A percentile compares a stretch with the other conserved stretches of the same genome.
These are phyloP conservation scores for Pleurotus sapidus DNA, from an alignment of 768 basidiomycete species.

Conservation along the genomic window DNA sequence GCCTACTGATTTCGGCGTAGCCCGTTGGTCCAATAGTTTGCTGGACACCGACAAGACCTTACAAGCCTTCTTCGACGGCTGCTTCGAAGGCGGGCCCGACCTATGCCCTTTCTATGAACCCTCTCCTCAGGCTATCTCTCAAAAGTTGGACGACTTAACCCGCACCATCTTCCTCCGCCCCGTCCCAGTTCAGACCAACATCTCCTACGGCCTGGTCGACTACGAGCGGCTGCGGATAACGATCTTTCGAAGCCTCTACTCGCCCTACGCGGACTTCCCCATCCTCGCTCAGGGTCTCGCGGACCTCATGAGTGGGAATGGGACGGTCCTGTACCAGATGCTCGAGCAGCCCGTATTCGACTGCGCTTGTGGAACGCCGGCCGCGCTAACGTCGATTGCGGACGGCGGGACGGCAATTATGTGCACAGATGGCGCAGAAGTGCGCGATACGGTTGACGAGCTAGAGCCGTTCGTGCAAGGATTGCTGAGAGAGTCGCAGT, in stretches of 20 bases:
- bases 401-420: conserved; percentile 13
- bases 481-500: conserved; percentile 11
- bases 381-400: not conserved
- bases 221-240: conserved; percentile 12
- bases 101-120: conserved; percentile 19
- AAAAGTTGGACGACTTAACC: conserved; percentile 12
- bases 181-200: conserved; percentile 13
- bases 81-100: conserved; percentile 15
- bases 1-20: not conserved
- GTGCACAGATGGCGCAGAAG: conserved; percentile 16
- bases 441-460: conserved; percentile 14
- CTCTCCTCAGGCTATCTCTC: conserved; percentile 12
- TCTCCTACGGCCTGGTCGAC: conserved; percentile 20
- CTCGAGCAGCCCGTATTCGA: not conserved
- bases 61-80: conserved; percentile 18
- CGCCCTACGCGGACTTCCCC: conserved; percentile 15
- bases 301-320: conserved; percentile 21
- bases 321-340: conserved; percentile 10
- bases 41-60: conserved; percentile 18
- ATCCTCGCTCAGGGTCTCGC: conserved; percentile 17
- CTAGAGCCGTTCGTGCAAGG: conserved; percentile 7
- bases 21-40: too few relatives aligned
- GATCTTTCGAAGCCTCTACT: conserved; percentile 19
- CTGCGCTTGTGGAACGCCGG: not conserved
- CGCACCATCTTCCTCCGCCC: conserved; percentile 13